Percentiles rank a stretch among this genome's conserved stretches.
Conservation (phyloP, 1,284 basidiomycete genomes). For the Boletellus deceptivus region DNA sequence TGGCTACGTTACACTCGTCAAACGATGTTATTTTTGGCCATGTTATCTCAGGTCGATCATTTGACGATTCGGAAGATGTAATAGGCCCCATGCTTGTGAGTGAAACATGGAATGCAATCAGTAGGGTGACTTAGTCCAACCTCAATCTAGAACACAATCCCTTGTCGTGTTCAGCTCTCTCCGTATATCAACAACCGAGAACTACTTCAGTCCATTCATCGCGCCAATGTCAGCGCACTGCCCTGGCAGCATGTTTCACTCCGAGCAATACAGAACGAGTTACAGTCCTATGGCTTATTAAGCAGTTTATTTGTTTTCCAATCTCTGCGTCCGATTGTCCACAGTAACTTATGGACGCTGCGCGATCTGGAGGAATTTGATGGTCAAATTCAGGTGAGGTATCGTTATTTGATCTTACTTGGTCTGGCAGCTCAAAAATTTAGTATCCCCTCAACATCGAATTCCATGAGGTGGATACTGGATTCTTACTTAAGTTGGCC, state of each 20-base stretch:
- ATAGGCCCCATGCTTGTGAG: constrained; percentile 51
- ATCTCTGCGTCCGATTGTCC: constrained; percentile 20
- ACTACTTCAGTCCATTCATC: constrained; percentile 40
- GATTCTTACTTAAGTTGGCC: constrained; percentile 39
- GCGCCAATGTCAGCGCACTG: constrained; percentile 40
- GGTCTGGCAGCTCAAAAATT: not conserved
- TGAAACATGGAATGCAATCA: constrained; percentile 2
- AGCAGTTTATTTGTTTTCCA: constrained; percentile 51
- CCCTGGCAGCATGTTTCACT: constrained; percentile 50
- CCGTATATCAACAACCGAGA: constrained; percentile 33
- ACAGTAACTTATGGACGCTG: constrained; percentile 37
- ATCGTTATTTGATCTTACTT: too few relatives aligned
- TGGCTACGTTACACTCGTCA: constrained; percentile 35
- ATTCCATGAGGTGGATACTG: constrained; percentile 35
- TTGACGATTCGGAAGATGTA: constrained; percentile 43
- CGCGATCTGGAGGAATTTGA: constrained; percentile 33
- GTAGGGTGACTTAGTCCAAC: not conserved
- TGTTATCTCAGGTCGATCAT: constrained; percentile 46
- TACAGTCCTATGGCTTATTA: constrained; percentile 38
- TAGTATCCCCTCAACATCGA: constrained; percentile 51
- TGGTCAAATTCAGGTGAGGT: constrained; percentile 41
- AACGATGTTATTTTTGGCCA: constrained; percentile 48
- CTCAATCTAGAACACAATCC: constrained; percentile 45
- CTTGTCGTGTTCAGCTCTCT: constrained; percentile 40
- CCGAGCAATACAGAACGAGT: constrained; percentile 40